Base-by-base conservation (phyloP, 768 basidiomycete species). In the Boletus barrowsii region DNA sequence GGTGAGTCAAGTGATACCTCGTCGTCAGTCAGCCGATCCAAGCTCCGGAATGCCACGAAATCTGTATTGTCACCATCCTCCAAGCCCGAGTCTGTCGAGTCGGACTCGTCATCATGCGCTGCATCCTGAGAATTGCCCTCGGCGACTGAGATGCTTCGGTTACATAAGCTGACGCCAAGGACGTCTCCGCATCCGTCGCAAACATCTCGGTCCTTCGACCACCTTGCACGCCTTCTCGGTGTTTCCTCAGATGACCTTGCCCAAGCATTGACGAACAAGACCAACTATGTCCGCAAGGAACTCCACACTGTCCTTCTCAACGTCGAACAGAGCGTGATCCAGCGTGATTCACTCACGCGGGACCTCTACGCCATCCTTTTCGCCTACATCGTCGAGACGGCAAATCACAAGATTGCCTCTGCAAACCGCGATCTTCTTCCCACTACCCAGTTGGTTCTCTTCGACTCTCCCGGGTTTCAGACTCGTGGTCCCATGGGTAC, bases 331-430 rank as follows among this genome's bases (percentile, higher is more conserved):
- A 86, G 89, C 49, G 76, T 80, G 3, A 67, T 67, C 1, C 93
- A 96, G 71, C 81, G 90, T n/a, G 88, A 93, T 62, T 78, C 81
- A 7, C 82, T 89, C 57, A 81, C 91, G 46, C 82, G 84, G 49
- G 91, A 95, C 64, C 76, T 96, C 22, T 96, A 95, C 63, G 85
- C 90, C 14, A 93, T 96, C 66, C 79, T 95, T 17, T 93, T 95
- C 64, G 85, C 91, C 1, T 96, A 85, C 62, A 78, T 95, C 49
- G 87, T 93, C 32, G 93, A 96, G 71, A 89, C 88, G 0, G 86
- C 84, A 56, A 96, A 96, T 62, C 87, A 92, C 65, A 82, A 84
- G 57, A 68, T 93, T 3, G 79, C 84, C 3, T 83, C 87, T 2
- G 67, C 71, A 53, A 67, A 78, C 24, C 80, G 83, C 42, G 85